A percentile compares a stretch with the other conserved stretches of the same genome.
phyloP scores from a whole-genome alignment of 2,329 filamentous ascomycete genomes.

The Alternaria gansuensis region DNA sequence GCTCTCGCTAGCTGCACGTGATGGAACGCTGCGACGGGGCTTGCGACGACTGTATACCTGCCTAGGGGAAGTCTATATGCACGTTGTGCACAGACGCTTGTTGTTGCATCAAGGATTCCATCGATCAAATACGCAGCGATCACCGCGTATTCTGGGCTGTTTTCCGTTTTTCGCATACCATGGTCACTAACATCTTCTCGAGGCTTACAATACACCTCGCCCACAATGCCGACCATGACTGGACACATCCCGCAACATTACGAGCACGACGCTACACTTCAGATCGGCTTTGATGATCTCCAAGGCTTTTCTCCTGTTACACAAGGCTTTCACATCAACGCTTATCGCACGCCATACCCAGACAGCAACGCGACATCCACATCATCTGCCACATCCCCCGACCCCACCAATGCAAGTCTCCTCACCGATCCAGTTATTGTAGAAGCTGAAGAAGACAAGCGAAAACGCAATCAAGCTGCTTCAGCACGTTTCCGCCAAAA shows the following conservation, averaged over 20 bases:
- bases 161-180: slow-evolving; percentile 16
- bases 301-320: slow-evolving; percentile 42
- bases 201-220: slow-evolving; percentile 44
- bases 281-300: slow-evolving; percentile 42
- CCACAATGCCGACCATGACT: slow-evolving; percentile 43
- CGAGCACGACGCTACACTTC: slow-evolving; percentile 36
- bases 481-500: slow-evolving; percentile 90
- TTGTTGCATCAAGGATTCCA: background rate
- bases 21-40: slow-evolving; percentile 20
- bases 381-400: slow-evolving; percentile 38
- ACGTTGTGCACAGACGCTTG: slow-evolving; percentile 15
- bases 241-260: slow-evolving; percentile 36
- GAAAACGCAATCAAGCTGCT: slow-evolving; percentile 86
- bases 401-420: slow-evolving; percentile 26
- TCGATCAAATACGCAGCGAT: slow-evolving; percentile 17
- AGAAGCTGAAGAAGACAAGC: slow-evolving; percentile 85
- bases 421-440: slow-evolving; percentile 38
- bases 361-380: slow-evolving; percentile 46
- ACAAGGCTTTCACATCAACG: slow-evolving; percentile 35
- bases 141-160: background rate
- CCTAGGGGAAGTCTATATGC: slow-evolving; percentile 34
- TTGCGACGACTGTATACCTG: slow-evolving; percentile 22
- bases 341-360: slow-evolving; percentile 45
- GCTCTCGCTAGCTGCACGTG: slow-evolving; percentile 34
- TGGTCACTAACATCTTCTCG: slow-evolving; percentile 38